Conservation (phyloP, 2,329 filamentous ascomycete genomes). For the Hypoxylon sp. region DNA sequence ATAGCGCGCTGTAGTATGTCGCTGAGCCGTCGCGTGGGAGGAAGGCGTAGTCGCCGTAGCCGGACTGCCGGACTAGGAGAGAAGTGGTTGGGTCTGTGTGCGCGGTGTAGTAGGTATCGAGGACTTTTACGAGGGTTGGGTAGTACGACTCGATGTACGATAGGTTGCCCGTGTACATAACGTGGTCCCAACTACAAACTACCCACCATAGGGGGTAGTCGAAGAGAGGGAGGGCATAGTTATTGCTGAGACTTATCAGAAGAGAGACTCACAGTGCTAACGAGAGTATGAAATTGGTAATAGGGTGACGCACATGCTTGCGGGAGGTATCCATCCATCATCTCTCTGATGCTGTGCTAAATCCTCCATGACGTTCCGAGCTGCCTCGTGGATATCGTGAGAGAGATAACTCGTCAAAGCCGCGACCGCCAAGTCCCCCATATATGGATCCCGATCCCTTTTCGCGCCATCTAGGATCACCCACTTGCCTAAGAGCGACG, state of each 20-base stretch:
- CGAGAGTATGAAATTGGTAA: not conserved
- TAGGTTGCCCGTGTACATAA: slow-evolving; percentile 64
- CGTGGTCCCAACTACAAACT: slow-evolving; percentile 61
- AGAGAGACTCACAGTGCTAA: not conserved
- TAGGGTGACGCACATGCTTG: slow-evolving; percentile 59
- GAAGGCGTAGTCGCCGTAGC: slow-evolving; percentile 67
- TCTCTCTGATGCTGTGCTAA: slow-evolving; percentile 62
- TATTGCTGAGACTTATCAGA: slow-evolving; percentile 49
- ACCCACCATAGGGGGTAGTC: slow-evolving; percentile 69
- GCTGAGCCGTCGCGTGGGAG: slow-evolving; percentile 61
- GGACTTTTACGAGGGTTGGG: slow-evolving; percentile 54
- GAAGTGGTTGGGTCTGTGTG: slow-evolving; percentile 57
- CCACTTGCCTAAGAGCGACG: slow-evolving; percentile 59
- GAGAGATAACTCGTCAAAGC: slow-evolving; percentile 63
- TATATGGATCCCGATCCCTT: slow-evolving; percentile 66
- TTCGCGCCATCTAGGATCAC: slow-evolving; percentile 66
- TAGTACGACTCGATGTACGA: slow-evolving; percentile 60
- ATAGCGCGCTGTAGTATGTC: slow-evolving; percentile 67
- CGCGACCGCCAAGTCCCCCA: slow-evolving; percentile 65
- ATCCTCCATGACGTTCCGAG: slow-evolving; percentile 63
- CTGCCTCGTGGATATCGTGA: slow-evolving; percentile 58
- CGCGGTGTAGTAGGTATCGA: slow-evolving; percentile 62
- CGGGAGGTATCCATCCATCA: slow-evolving; percentile 68
- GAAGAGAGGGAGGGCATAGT: slow-evolving; percentile 63
- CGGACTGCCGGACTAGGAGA: slow-evolving; percentile 59